These are phyloP conservation scores for Clavispora fructus DNA, from an alignment of 805 yeast species.

Conservation along the genomic window DNA sequence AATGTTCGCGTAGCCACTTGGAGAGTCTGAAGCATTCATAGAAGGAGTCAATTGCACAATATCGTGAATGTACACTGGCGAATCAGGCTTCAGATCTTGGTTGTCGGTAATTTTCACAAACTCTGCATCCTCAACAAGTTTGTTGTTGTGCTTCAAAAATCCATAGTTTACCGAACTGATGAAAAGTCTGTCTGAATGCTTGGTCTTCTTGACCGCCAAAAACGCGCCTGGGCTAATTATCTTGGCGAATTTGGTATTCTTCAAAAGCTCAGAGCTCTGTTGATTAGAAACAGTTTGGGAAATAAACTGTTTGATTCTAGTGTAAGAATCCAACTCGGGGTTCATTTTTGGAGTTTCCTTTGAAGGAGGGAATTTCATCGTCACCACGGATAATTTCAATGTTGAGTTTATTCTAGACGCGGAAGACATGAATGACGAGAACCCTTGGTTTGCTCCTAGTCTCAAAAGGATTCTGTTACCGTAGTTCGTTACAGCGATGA, in stretches of 20 bases:
- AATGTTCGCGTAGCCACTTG: conserved; percentile 79
- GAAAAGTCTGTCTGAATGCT: conserved; percentile 48
- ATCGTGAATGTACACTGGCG: conserved; percentile 51
- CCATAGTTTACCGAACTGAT: conserved; percentile 85
- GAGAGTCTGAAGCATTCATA: conserved; percentile 66
- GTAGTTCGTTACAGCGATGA: conserved; percentile 73
- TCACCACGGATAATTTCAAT: conserved; percentile 32
- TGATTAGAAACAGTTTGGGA: conserved; percentile 36
- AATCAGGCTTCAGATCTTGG: conserved; percentile 2
- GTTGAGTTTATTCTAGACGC: conserved; percentile 21
- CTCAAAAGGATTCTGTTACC: conserved; percentile 77
- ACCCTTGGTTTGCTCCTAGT: conserved; percentile 33
- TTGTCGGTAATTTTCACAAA: conserved; percentile 37
- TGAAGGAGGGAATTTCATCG: conserved; percentile 65
- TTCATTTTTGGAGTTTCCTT: conserved; percentile 37
- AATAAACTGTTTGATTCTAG: conserved; percentile 36
- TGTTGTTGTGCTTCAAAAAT: conserved; percentile 63
- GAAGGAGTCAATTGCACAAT: conserved; percentile 66
- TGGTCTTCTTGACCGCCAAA: conserved; percentile 55
- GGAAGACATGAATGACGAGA: conserved; percentile 20
- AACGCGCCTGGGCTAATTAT: conserved; percentile 85
- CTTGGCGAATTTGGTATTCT: conserved; percentile 52
- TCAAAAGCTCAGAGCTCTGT: conserved; percentile 52
- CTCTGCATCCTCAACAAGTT: conserved; percentile 77
- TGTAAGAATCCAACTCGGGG: conserved; percentile 37